Conservation (phyloP, 176 grass and related monocot genomes). For the Phoenix roebelenii region DNA sequence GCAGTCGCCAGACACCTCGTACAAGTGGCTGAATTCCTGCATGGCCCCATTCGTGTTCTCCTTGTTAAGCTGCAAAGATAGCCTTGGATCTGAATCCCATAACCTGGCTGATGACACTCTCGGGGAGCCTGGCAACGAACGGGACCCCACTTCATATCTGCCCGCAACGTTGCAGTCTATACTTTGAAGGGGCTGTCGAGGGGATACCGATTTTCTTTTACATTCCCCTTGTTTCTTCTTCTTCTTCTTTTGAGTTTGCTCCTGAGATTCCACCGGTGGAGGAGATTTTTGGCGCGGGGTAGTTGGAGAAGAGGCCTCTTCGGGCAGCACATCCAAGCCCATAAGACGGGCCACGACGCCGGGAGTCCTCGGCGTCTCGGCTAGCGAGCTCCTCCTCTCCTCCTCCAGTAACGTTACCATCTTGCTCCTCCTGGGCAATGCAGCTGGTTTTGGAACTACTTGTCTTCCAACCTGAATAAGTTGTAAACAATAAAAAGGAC, state of each 20-base stretch:
- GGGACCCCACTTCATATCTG: neutral
- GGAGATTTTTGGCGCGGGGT: neutral
- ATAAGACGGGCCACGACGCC: slow-evolving; percentile 2
- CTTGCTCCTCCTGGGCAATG: neutral
- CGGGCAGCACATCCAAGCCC: slow-evolving; percentile 1
- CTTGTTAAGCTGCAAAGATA: slow-evolving; percentile 54
- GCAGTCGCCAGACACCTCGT: slow-evolving; percentile 14
- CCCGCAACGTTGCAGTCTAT: slow-evolving; percentile 49
- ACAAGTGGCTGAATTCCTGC: slow-evolving; percentile 6
- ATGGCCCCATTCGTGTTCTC: slow-evolving; percentile 11
- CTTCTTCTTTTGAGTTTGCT: neutral
- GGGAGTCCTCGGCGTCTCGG: slow-evolving; percentile 2
- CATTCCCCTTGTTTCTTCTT: neutral
- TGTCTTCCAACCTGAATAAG: no score
- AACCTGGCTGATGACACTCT: slow-evolving; percentile 29
- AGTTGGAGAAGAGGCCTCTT: neutral
- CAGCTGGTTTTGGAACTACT: no score
- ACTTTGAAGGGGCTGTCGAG: slow-evolving; percentile 45
- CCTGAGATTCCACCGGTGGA: no score
- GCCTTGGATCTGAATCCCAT: slow-evolving; percentile 32
- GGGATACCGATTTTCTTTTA: slow-evolving; percentile 9
- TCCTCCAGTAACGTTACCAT: neutral
- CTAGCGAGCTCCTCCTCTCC: slow-evolving; percentile 1
- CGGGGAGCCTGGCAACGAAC: slow-evolving; percentile 62
- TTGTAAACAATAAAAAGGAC: no score